Evolutionary conservation across 1,284 basidiomycete species (phyloP).

Genomic region (Apiotrichum siamense): DNA sequence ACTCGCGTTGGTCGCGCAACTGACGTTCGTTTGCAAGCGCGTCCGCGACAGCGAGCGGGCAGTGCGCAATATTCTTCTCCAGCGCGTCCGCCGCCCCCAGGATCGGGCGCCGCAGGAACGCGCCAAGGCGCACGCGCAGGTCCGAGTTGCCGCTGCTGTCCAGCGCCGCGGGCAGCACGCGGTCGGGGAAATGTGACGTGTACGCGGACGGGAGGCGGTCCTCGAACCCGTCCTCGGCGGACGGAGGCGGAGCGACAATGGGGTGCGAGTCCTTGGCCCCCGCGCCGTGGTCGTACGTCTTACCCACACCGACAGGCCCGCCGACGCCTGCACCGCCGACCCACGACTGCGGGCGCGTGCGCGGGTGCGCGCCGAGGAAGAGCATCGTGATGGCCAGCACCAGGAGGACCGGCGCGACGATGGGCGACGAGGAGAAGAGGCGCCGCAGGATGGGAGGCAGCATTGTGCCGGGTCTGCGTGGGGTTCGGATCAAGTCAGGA

Average conservation of each 20-base stretch:
- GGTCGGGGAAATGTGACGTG: constrained; percentile 12
- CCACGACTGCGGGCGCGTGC: constrained; percentile 1
- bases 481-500: too few relatives aligned
- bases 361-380: constrained; percentile 1
- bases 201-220: constrained; percentile 16
- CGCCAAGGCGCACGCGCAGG: constrained; percentile 20
- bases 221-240: constrained; percentile 4
- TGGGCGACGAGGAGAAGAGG: background rate
- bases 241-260: background rate
- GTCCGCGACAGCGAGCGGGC: constrained; percentile 34
- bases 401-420: constrained; percentile 6
- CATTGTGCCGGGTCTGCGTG: background rate
- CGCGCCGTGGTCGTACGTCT: background rate
- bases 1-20: constrained; percentile 35
- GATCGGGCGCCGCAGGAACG: constrained; percentile 36
- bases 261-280: background rate
- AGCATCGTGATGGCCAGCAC: background rate
- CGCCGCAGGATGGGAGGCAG: constrained; percentile 3
- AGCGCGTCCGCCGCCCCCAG: constrained; percentile 17
- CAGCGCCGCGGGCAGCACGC: constrained; percentile 17
- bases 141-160: constrained; percentile 7
- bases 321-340: constrained; percentile 3
- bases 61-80: constrained; percentile 21
- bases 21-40: constrained; percentile 46
- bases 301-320: background rate